Evolutionary conservation across 192 early-diverging fungal species (phyloP).

Genomic region (Rhizophagus clarus): DNA sequence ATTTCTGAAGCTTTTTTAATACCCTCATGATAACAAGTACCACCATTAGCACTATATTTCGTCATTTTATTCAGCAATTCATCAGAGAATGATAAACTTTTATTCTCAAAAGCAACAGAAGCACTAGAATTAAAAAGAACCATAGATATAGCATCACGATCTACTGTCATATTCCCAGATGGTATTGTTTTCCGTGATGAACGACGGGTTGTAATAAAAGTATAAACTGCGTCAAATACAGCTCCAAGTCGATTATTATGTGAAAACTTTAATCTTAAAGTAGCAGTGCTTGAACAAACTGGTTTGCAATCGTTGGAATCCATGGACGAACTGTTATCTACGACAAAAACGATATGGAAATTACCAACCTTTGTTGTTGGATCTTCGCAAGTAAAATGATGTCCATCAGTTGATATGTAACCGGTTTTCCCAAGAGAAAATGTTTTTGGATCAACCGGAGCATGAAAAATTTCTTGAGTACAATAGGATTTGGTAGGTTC

Average conservation of each 20-base stretch:
- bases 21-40: constrained; percentile 2
- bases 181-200: not conserved
- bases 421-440: not conserved
- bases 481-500: constrained; percentile 21
- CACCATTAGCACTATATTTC: not conserved
- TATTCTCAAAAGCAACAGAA: constrained; percentile 6
- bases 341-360: constrained; percentile 34
- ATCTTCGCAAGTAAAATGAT: constrained; percentile 39
- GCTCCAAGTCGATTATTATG: constrained; percentile 36
- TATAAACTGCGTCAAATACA: constrained; percentile 26
- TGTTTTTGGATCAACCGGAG: not conserved
- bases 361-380: constrained; percentile 25
- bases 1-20: constrained; percentile 18
- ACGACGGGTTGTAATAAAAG: constrained; percentile 15
- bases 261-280: not conserved
- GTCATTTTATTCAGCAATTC: constrained; percentile 19
- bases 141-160: constrained; percentile 26
- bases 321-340: constrained; percentile 29
- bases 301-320: not conserved
- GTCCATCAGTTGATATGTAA: constrained; percentile 37
- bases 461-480: constrained; percentile 18
- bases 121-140: constrained; percentile 19
- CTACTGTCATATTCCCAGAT: not conserved
- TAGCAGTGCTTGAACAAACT: not conserved
- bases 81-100: not conserved